A percentile compares a stretch with the other conserved stretches of the same genome.
These are phyloP conservation scores for Cryphonectria japonica DNA, from an alignment of 2,329 filamentous ascomycete genomes.

Conservation along the genomic window DNA sequence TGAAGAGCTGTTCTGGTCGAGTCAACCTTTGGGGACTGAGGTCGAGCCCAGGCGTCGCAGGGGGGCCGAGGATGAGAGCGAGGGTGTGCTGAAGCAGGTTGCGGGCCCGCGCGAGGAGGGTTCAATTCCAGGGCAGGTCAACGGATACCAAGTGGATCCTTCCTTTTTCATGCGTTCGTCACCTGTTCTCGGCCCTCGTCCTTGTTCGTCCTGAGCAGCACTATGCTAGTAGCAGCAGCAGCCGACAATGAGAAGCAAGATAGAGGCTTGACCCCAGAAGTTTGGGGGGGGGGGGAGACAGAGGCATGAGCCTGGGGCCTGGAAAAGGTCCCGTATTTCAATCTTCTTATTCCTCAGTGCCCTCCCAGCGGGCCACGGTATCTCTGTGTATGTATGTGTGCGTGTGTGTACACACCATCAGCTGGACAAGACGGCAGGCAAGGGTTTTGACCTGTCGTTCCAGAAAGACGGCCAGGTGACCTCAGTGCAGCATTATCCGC, in stretches of 20 bases:
- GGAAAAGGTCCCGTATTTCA: slow-evolving; percentile 1
- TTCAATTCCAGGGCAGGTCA: slow-evolving; percentile 11
- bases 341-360: background rate
- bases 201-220: background rate
- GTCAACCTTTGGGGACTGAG: slow-evolving; percentile 7
- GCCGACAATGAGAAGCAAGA: background rate
- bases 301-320: background rate
- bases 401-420: background rate
- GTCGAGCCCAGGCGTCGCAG: slow-evolving; percentile 7
- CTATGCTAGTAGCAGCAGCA: background rate
- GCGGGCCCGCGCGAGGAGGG: slow-evolving; percentile 6
- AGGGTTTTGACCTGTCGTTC: slow-evolving; percentile 10
- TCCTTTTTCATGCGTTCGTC: slow-evolving; percentile 16
- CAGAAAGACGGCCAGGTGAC: slow-evolving; percentile 1
- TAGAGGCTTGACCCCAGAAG: background rate
- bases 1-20: slow-evolving; percentile 4
- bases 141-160: slow-evolving; percentile 16
- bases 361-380: background rate
- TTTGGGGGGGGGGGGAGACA: background rate
- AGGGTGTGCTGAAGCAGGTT: slow-evolving; percentile 10
- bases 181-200: background rate
- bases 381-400: background rate
- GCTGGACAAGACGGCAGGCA: slow-evolving; percentile 2
- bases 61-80: slow-evolving; percentile 1
- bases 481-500: slow-evolving; percentile 10